Evolutionary conservation across 768 basidiomycete genomes (phyloP), one percentile per base, ranked within the genome.

Genomic region (Botryobasidium botryosum): DNA sequence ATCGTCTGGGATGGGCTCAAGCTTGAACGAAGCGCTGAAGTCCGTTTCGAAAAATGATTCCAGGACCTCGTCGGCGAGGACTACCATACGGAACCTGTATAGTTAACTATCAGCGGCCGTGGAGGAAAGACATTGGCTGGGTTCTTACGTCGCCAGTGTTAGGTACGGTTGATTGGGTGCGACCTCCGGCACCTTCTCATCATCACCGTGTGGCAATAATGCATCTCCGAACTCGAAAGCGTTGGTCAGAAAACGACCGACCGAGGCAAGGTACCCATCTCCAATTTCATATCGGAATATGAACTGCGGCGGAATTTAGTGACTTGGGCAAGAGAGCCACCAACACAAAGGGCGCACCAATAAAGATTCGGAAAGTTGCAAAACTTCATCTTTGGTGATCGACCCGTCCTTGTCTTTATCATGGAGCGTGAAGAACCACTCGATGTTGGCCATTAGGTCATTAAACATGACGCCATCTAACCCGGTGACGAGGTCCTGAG

Each of bases 221-320:
- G 87, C 79, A 62, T 94, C 90, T 2, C 90, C 94, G 46, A 91
- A 96, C 57, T 99, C 94, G 55, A 96, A 99, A 0, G 92, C 87
- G 55, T 99, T 97, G 31, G 90, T 82, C 79, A 97, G 91, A 59
- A 96, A 92, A 33, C 88, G 79, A 52, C 87, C 91, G 51, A 99
- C 84, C 20, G 92, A 87, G 1, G 90, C 94, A 20, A 99, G 69
- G 57, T 92, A 99, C 3, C 87, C 84, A 59, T 99, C 94, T 3
- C 94, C 94, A 8, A 88, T 70, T 62, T 99, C 94, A 60, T 78
- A 86, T 12, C 94, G 79, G 74, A 99, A 99, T 51, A 97, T 94
- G 62, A 96, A 96, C 91, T 96, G 56, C 7, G 3, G 27, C 26
- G 31, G n/a, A 6, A 35, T 46, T 26, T 29, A 26, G 48, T 18